A percentile compares a stretch with the other conserved stretches of the same genome.
These are phyloP conservation scores for Thielaviopsis punctulata DNA, from an alignment of 2,329 filamentous ascomycete genomes.

Conservation along the genomic window DNA sequence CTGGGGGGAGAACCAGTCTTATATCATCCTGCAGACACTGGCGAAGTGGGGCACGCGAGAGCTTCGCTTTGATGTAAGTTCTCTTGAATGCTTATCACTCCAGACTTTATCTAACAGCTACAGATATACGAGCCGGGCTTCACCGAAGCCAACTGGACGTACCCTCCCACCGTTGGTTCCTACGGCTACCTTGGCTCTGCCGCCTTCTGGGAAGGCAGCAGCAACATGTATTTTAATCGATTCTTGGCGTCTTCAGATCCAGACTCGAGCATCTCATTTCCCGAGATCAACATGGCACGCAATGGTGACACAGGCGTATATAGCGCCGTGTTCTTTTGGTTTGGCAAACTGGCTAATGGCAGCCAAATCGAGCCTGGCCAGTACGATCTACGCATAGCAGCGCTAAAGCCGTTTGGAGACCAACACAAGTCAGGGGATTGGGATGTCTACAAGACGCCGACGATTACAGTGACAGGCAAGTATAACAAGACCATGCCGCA, in stretches of 20 bases:
- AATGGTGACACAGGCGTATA: slow-evolving; percentile 23
- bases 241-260: neutral
- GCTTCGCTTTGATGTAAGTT: slow-evolving; percentile 13
- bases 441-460: slow-evolving; percentile 16
- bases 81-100: neutral
- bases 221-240: slow-evolving; percentile 1
- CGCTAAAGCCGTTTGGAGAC: slow-evolving; percentile 17
- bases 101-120: neutral
- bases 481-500: neutral
- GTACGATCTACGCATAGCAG: slow-evolving; percentile 16
- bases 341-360: slow-evolving; percentile 17
- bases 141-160: slow-evolving; percentile 24
- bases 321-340: slow-evolving; percentile 14
- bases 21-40: slow-evolving; percentile 2
- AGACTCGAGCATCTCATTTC: slow-evolving; percentile 2
- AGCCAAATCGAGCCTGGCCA: slow-evolving; percentile 16
- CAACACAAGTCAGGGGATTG: slow-evolving; percentile 13
- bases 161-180: slow-evolving; percentile 24
- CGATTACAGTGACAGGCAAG: slow-evolving; percentile 5
- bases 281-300: slow-evolving; percentile 6
- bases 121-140: slow-evolving; percentile 21
- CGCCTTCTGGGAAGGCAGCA: slow-evolving; percentile 11
- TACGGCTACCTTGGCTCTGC: slow-evolving; percentile 27
- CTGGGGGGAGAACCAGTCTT: slow-evolving; percentile 7
- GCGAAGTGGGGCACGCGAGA: slow-evolving; percentile 11